phyloP scores from a whole-genome alignment of 345 rosid species.

The Dimocarpus longan region DNA sequence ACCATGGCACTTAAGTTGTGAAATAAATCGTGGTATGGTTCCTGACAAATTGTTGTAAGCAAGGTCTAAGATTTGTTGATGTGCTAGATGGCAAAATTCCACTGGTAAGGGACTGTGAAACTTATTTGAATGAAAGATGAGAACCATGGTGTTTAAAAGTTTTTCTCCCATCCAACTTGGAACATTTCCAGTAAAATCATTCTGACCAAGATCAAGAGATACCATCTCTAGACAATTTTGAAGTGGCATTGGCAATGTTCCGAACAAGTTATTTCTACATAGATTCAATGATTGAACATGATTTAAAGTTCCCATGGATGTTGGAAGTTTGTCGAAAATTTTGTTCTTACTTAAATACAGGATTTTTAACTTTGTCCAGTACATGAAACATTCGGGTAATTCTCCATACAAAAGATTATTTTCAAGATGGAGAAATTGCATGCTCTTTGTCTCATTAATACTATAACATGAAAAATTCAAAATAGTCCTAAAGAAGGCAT shows the following conservation, averaged over 20 bases:
- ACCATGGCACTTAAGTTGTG: neutral
- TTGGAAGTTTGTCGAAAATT: neutral
- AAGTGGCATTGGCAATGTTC: neutral
- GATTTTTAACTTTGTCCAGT: neutral
- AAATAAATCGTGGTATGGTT: neutral
- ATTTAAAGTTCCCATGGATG: neutral
- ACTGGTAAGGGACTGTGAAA: slow-evolving; percentile 28
- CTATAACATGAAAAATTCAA: too few species aligned
- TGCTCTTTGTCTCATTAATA: too few species aligned
- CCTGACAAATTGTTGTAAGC: neutral
- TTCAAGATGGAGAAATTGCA: neutral
- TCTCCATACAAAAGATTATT: too few species aligned
- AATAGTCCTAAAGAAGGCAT: too few species aligned
- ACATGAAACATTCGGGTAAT: too few species aligned
- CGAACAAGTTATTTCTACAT: neutral
- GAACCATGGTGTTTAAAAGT: neutral
- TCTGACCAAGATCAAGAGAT: neutral
- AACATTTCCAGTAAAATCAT: neutral
- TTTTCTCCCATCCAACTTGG: neutral
- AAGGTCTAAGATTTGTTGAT: neutral
- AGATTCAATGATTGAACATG: neutral
- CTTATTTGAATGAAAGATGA: slow-evolving; percentile 17
- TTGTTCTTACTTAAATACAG: neutral
- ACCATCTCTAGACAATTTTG: neutral
- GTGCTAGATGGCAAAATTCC: slow-evolving; percentile 2